phyloP scores from a whole-genome alignment of 768 basidiomycete species.

The Lepiota subincarnata region DNA sequence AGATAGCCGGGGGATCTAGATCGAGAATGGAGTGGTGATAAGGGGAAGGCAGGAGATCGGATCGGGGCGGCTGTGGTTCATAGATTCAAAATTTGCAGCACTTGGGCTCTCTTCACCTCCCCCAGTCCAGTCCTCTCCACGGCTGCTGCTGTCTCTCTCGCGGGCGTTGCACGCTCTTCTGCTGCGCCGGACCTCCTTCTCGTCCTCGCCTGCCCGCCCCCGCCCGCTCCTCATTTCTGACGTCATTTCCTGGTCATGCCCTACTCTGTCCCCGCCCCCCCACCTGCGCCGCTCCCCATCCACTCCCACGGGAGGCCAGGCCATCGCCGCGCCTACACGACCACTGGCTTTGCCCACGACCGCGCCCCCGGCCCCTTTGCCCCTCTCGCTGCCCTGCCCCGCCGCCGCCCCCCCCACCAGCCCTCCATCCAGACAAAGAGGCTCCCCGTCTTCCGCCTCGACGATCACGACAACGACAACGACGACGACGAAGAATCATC shows the following conservation, averaged over 20 bases:
- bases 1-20: slow-evolving; percentile 4
- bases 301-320: slow-evolving; percentile 28
- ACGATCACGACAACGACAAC: background rate
- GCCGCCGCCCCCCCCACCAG: slow-evolving; percentile 12
- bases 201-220: background rate
- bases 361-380: slow-evolving; percentile 45
- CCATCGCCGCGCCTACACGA: slow-evolving; percentile 31
- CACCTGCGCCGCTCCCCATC: slow-evolving; percentile 19
- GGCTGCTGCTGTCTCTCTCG: too few species aligned
- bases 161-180: background rate
- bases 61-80: background rate
- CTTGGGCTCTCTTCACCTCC: background rate
- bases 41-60: slow-evolving; percentile 7
- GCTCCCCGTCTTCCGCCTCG: background rate
- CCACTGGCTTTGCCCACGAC: slow-evolving; percentile 27
- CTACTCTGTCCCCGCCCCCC: slow-evolving; percentile 23
- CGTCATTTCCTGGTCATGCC: slow-evolving; percentile 22
- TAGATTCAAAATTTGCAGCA: slow-evolving; percentile 6
- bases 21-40: slow-evolving; percentile 11
- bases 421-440: too few species aligned
- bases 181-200: background rate
- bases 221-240: background rate
- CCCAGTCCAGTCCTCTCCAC: background rate
- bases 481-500: slow-evolving; percentile 14
- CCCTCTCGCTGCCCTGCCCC: slow-evolving; percentile 43